These are phyloP conservation scores for Nigrospora oryzae DNA, from an alignment of 2,329 filamentous ascomycete genomes.

Conservation along the genomic window DNA sequence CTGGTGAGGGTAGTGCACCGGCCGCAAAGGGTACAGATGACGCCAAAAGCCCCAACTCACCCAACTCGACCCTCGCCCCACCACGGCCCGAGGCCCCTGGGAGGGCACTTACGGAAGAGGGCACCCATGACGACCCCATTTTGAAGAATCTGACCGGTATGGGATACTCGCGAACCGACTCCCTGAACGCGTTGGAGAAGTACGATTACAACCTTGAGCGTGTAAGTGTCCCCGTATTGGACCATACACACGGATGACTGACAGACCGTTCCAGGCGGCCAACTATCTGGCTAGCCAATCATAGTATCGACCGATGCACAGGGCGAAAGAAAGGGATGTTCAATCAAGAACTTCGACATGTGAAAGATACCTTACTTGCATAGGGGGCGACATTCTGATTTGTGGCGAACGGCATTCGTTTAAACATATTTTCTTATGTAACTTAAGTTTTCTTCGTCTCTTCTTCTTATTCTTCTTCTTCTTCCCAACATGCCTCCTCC, in stretches of 20 bases:
- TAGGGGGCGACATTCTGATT: background rate
- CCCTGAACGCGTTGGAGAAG: conserved; percentile 77
- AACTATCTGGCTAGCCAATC: conserved; percentile 3
- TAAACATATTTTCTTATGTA: too few species aligned
- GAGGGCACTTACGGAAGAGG: conserved; percentile 62
- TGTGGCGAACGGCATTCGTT: background rate
- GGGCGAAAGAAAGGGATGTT: background rate
- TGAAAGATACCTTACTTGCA: background rate
- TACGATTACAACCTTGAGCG: conserved; percentile 95
- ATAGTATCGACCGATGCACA: background rate
- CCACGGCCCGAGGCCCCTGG: conserved; percentile 30
- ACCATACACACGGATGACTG: background rate
- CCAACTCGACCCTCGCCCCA: conserved; percentile 13
- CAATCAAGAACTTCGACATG: background rate
- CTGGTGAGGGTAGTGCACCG: conserved; percentile 3
- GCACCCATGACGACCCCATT: conserved; percentile 84
- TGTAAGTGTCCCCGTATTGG: conserved; percentile 44
- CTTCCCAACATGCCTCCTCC: too few species aligned
- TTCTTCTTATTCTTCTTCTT: too few species aligned
- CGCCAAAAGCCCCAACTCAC: conserved; percentile 12
- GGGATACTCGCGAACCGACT: conserved; percentile 71
- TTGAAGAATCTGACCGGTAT: conserved; percentile 83
- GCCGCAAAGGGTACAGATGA: conserved; percentile 11
- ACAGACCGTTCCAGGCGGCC: conserved; percentile 1
- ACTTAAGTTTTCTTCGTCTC: too few species aligned